Conservation (phyloP, 2,329 filamentous ascomycete species). For the Raffaelea ambrosiae region DNA sequence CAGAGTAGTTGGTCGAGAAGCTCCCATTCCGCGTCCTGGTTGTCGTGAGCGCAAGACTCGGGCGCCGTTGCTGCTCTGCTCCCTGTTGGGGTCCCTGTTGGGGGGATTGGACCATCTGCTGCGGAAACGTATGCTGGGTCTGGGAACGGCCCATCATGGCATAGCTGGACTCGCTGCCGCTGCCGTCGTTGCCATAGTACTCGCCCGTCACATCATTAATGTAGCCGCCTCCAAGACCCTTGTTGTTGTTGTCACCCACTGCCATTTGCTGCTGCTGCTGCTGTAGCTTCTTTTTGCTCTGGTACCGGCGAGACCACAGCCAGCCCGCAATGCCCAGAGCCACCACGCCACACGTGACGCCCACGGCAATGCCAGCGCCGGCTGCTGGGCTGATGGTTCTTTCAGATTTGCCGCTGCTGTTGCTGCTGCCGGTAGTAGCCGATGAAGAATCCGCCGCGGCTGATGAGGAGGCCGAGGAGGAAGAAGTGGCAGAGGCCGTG, state of each 20-base stretch:
- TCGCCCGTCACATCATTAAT: no score
- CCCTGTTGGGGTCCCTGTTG: no score
- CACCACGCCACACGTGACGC: background rate
- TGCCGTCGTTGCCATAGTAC: no score
- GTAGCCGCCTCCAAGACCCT: background rate
- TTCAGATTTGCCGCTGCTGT: background rate
- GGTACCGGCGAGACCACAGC: background rate
- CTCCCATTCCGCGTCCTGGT: no score
- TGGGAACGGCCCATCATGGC: no score
- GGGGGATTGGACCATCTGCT: no score
- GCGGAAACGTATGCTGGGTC: no score
- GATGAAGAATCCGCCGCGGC: background rate
- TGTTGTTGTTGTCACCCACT: background rate
- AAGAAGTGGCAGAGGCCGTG: no score
- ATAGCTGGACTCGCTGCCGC: no score
- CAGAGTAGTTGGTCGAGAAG: no score
- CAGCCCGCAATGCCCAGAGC: background rate
- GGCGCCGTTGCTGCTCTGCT: no score
- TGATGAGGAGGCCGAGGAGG: background rate
- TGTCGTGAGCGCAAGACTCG: no score
- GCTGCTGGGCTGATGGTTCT: background rate
- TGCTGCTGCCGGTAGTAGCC: background rate
- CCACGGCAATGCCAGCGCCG: conserved; percentile 2
- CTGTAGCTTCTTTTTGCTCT: background rate
- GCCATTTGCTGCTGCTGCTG: background rate